A percentile compares a stretch with the other conserved stretches of the same genome.
Evolutionary conservation across 768 basidiomycete species (phyloP).

Genomic region (Kwoniella botswanensis): DNA sequence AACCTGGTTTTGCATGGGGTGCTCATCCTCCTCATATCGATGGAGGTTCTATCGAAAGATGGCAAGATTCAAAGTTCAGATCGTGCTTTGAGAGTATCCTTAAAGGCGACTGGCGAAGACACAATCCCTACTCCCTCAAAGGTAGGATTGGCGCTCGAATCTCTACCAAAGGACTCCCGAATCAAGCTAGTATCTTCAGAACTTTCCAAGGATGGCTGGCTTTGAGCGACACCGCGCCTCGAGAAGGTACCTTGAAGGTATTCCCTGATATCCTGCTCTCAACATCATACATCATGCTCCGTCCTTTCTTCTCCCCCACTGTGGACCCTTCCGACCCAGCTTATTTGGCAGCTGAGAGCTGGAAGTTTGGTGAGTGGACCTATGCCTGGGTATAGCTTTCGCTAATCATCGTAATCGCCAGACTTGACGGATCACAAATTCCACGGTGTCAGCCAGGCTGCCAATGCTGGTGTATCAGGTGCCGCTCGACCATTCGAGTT

Average conservation of each 20-base stretch:
- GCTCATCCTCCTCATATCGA: slow-evolving; percentile 47
- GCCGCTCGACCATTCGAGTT: slow-evolving; percentile 39
- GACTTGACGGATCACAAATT: slow-evolving; percentile 64
- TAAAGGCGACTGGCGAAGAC: slow-evolving; percentile 35
- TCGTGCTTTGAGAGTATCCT: slow-evolving; percentile 64
- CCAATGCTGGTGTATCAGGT: slow-evolving; percentile 33
- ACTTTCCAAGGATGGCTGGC: slow-evolving; percentile 79
- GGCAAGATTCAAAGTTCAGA: slow-evolving; percentile 19
- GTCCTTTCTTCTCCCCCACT: slow-evolving; percentile 69
- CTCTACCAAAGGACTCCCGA: slow-evolving; percentile 24
- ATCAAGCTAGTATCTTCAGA: slow-evolving; percentile 58
- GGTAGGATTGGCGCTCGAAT: slow-evolving; percentile 35
- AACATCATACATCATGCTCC: slow-evolving; percentile 73
- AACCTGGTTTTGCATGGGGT: slow-evolving; percentile 38
- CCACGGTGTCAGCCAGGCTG: slow-evolving; percentile 61
- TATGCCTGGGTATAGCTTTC: background rate
- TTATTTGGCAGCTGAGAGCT: slow-evolving; percentile 16
- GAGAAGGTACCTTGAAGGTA: slow-evolving; percentile 65
- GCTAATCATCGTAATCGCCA: slow-evolving; percentile 29
- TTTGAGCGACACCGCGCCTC: slow-evolving; percentile 70
- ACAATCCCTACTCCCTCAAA: slow-evolving; percentile 43
- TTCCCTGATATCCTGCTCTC: slow-evolving; percentile 71
- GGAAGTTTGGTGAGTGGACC: slow-evolving; percentile 28
- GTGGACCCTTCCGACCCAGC: background rate
- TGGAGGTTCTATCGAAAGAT: slow-evolving; percentile 44